phyloP scores from a whole-genome alignment of 306 rosid species.

The Quercus ilex region DNA sequence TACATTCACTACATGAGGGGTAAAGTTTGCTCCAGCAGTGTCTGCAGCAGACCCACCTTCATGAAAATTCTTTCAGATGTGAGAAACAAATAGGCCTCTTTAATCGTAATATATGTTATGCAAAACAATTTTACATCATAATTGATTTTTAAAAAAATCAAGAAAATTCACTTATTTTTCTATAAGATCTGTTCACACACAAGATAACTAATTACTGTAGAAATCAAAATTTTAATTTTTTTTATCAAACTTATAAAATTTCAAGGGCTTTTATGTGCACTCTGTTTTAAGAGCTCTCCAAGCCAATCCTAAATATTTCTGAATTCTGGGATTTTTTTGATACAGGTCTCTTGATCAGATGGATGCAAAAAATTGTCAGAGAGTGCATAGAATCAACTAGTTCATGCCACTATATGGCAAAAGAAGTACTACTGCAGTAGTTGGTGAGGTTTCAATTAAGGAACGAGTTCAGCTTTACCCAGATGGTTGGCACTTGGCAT shows the following conservation, averaged over 20 bases:
- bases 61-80: slow-evolving; percentile 4
- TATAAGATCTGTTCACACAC: too few relatives aligned
- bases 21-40: slow-evolving; percentile 44
- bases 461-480: neutral
- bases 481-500: neutral
- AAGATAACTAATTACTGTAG: too few relatives aligned
- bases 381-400: neutral
- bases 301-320: too few relatives aligned
- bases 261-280: too few relatives aligned
- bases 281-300: too few relatives aligned
- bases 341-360: neutral
- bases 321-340: too few relatives aligned
- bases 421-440: neutral
- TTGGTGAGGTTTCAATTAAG: neutral
- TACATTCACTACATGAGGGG: slow-evolving; percentile 38
- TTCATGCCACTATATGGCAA: neutral
- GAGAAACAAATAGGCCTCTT: neutral
- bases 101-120: neutral
- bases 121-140: too few relatives aligned
- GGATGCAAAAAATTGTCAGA: neutral
- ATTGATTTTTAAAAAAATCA: too few relatives aligned
- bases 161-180: too few relatives aligned
- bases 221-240: too few relatives aligned
- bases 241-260: too few relatives aligned
- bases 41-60: slow-evolving; percentile 43